Evolutionary conservation across 805 yeast genomes (phyloP).

Genomic region (Wilhelminamyces savonicus): DNA sequence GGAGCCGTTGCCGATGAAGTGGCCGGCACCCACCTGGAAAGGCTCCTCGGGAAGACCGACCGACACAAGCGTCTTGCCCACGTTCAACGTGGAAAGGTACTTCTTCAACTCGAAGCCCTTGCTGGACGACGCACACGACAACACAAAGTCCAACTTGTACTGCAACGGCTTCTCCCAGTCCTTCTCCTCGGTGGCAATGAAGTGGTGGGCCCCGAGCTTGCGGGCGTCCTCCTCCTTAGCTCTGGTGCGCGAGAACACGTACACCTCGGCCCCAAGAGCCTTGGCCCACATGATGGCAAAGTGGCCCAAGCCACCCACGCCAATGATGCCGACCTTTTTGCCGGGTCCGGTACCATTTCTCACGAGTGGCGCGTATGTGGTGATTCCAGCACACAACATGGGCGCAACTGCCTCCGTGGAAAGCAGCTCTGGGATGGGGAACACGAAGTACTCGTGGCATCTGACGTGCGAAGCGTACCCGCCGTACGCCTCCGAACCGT

Average conservation of each 20-base stretch:
- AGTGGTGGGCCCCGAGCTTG: constrained; percentile 49
- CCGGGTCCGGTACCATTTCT: constrained; percentile 11
- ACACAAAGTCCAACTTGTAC: too few species aligned
- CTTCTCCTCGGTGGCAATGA: constrained; percentile 10
- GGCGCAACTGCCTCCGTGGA: constrained; percentile 11
- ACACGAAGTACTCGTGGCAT: constrained; percentile 10
- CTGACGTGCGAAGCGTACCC: constrained; percentile 10
- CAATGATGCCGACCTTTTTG: constrained; percentile 51
- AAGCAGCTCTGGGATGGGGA: constrained; percentile 11
- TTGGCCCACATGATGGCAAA: constrained; percentile 54
- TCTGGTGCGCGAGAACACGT: constrained; percentile 47
- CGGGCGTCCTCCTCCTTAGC: constrained; percentile 46
- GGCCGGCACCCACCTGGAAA: neutral
- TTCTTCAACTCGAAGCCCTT: neutral
- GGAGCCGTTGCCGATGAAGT: neutral
- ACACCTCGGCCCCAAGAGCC: constrained; percentile 59
- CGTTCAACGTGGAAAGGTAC: neutral
- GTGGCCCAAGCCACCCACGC: constrained; percentile 67
- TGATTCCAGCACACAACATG: constrained; percentile 15
- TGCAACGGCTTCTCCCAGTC: constrained; percentile 20
- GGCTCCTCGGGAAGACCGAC: too few species aligned
- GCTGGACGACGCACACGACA: neutral
- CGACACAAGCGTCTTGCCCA: too few species aligned
- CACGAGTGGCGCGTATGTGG: constrained; percentile 14
- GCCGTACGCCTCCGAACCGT: constrained; percentile 32